Percentiles rank a stretch among this genome's conserved stretches.
These are phyloP conservation scores for Aspergillus fructus DNA, from an alignment of 2,329 filamentous ascomycete species.

Conservation along the genomic window DNA sequence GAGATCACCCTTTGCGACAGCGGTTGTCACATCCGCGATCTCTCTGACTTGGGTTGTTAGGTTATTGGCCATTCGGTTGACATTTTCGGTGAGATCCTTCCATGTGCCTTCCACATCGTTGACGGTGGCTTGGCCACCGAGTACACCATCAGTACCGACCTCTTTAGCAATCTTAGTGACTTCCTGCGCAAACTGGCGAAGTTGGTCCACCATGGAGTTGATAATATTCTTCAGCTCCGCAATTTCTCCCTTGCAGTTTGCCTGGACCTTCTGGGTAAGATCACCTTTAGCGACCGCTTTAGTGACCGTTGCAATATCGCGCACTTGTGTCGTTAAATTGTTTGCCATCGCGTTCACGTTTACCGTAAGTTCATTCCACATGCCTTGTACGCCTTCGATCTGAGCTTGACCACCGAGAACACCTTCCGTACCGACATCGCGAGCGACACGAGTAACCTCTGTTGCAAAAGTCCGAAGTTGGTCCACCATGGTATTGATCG, in stretches of 20 bases:
- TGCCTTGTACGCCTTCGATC: constrained; percentile 79
- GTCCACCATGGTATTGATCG: constrained; percentile 88
- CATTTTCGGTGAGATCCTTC: constrained; percentile 91
- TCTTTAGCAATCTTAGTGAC: constrained; percentile 95
- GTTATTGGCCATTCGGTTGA: constrained; percentile 99
- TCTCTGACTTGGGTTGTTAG: constrained; percentile 96
- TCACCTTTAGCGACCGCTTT: constrained; percentile 77
- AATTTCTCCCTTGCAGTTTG: constrained; percentile 87
- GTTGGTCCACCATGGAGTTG: constrained; percentile 98
- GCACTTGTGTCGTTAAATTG: constrained; percentile 82
- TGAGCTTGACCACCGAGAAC: constrained; percentile 80
- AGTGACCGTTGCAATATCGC: constrained; percentile 84
- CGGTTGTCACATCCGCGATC: constrained; percentile 94
- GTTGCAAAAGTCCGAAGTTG: constrained; percentile 80
- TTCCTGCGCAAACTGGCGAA: constrained; percentile 94
- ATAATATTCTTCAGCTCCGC: constrained; percentile 95
- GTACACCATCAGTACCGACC: constrained; percentile 90
- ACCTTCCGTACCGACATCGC: constrained; percentile 81
- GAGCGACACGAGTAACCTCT: constrained; percentile 77
- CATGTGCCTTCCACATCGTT: constrained; percentile 97
- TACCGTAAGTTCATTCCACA: constrained; percentile 84
- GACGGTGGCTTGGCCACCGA: constrained; percentile 92
- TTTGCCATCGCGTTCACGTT: constrained; percentile 89
- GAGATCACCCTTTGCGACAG: constrained; percentile 89
- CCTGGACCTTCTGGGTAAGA: constrained; percentile 93